Percentiles rank a stretch among this genome's conserved stretches.
Conservation (phyloP, 1,284 basidiomycete species). For the Singerocomus rubriflavus region DNA sequence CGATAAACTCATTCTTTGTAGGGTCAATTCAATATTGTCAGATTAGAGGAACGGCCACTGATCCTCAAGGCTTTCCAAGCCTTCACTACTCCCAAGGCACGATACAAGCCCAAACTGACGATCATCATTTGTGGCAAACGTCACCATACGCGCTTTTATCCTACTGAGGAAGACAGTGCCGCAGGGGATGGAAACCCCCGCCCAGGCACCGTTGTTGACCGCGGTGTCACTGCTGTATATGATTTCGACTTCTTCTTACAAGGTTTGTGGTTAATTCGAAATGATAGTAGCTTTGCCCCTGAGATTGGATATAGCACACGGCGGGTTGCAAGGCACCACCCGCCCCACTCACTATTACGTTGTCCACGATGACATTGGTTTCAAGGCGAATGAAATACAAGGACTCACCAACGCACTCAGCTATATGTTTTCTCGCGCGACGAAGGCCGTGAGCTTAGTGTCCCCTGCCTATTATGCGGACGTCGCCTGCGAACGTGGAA, state of each 20-base stretch:
- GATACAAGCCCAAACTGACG: conserved; percentile 65
- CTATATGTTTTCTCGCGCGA: conserved; percentile 77
- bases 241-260: conserved; percentile 78
- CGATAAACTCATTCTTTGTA: conserved; percentile 28
- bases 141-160: conserved; percentile 82
- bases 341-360: conserved; percentile 78
- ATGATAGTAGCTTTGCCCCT: not conserved
- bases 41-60: conserved; percentile 59
- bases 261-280: conserved; percentile 34
- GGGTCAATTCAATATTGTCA: conserved; percentile 72
- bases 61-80: conserved; percentile 59
- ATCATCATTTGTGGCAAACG: conserved; percentile 81
- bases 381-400: conserved; percentile 68
- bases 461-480: conserved; percentile 78
- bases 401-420: conserved; percentile 60
- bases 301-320: conserved; percentile 46
- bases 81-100: conserved; percentile 43
- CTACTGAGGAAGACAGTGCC: conserved; percentile 55
- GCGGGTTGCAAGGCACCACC: conserved; percentile 64
- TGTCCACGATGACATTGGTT: conserved; percentile 69
- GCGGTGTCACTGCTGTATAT: conserved; percentile 69
- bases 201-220: conserved; percentile 76
- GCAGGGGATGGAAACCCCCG: conserved; percentile 67
- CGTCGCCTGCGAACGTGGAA: conserved; percentile 73
- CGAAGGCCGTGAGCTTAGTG: conserved; percentile 75